A percentile compares a stretch with the other conserved stretches of the same genome.
These are phyloP conservation scores for Blepharisma japonicum DNA, from an alignment of 73 alveolate genomes.

Conservation along the genomic window DNA sequence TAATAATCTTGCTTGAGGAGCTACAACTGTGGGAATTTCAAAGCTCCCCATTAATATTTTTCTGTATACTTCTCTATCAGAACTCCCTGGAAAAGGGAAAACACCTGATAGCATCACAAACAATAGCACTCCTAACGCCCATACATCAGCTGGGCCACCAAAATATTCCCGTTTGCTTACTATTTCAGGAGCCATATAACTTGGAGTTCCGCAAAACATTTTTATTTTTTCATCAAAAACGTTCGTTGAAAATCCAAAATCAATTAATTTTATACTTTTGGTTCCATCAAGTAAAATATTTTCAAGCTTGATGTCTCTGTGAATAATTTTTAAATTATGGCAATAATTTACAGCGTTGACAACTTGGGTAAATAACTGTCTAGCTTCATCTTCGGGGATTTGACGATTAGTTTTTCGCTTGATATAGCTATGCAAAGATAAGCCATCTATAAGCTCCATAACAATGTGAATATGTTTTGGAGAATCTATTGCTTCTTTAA, in stretches of 20 bases:
- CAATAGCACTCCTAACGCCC: slow-evolving; percentile 79
- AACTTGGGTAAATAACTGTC: slow-evolving; percentile 62
- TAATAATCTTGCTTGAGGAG: slow-evolving; percentile 54
- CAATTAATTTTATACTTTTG: slow-evolving; percentile 71
- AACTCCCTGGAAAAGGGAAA: slow-evolving; percentile 71
- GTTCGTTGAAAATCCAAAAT: slow-evolving; percentile 76
- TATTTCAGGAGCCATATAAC: slow-evolving; percentile 88
- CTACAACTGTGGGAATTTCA: slow-evolving; percentile 46
- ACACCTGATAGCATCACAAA: slow-evolving; percentile 69
- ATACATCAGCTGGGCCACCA: slow-evolving; percentile 65
- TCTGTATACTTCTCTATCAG: slow-evolving; percentile 44
- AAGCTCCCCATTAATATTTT: slow-evolving; percentile 33
- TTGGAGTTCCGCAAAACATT: slow-evolving; percentile 86
- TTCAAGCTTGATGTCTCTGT: slow-evolving; percentile 88
- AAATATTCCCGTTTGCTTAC: slow-evolving; percentile 48
- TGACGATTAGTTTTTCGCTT: slow-evolving; percentile 50
- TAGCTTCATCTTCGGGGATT: slow-evolving; percentile 73
- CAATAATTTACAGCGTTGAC: slow-evolving; percentile 75
- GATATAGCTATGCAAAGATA: slow-evolving; percentile 69
- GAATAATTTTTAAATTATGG: slow-evolving; percentile 78
- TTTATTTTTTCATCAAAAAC: slow-evolving; percentile 45
- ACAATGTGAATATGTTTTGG: slow-evolving; percentile 59
- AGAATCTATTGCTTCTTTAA: slow-evolving; percentile 71
- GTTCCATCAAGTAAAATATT: slow-evolving; percentile 67
- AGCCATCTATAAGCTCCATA: slow-evolving; percentile 77